Evolutionary conservation across 768 basidiomycete genomes (phyloP), one percentile per base, ranked within the genome.

Genomic region (Tubosaeta sp.): DNA sequence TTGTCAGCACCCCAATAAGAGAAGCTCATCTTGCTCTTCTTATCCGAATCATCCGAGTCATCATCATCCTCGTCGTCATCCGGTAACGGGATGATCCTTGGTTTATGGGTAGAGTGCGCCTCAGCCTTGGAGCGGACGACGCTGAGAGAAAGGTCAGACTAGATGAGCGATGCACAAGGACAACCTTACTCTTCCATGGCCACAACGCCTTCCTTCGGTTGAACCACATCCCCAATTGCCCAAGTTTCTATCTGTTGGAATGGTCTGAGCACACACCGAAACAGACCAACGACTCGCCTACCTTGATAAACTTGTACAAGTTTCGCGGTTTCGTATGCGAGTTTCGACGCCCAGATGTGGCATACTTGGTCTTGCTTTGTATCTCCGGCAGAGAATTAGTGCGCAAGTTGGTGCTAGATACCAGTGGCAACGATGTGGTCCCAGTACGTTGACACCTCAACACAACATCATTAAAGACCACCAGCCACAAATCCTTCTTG

Each of bases 381-480:
- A 88, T 67, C 46, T 95, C 93, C n/a, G 91, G 89, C 51, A 90
- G 59, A 7, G 89, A 91, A 63, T 78, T 88, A 11, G 87, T 80
- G 50, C 90, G 74, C 27, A 83, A 82, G 57, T 79, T 84, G 22
- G 83, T 79, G 5, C 79, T 76, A 9, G 86, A 76, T 9, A 84
- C 86, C 54, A 93, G 67, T 3, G 91, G 91, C 44, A 93, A 65
- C 8, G 86, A 88, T 0, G 97, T 99, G 7, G 86, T 86, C 10
- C 97, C 95, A 2, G 86, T 88, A 49, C 91, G 79, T 62, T 94
- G 91, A 67, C 95, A 98, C 43, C 93, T 81, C 34, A 99, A 71
- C 6, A 93, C 86, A 43, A 99, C 95, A 64, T 99, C 97, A 51
- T 94, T 95, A 76, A 99, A 97, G 13, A 86, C 83, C 2, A 99